Conservation (phyloP, 257 asterid species). For the Penstemon davidsonii region DNA sequence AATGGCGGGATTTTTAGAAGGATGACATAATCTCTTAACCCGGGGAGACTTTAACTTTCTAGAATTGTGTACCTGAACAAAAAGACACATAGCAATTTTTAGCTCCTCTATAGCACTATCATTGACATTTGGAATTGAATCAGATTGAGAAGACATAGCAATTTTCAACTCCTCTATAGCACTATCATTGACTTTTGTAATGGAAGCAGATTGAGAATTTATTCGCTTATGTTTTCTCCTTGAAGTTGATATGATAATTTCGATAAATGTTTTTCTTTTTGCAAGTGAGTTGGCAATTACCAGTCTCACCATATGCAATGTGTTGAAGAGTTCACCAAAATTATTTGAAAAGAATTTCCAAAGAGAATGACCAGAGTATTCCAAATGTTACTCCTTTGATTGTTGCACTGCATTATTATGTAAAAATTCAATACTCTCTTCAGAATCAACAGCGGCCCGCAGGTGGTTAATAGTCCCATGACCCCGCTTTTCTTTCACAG, state of each 20-base stretch:
- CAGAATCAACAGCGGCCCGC: too few relatives aligned
- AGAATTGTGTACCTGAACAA: conserved; percentile 62
- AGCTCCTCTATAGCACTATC: conserved; percentile 37
- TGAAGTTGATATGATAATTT: too few relatives aligned
- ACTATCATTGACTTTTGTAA: conserved; percentile 22
- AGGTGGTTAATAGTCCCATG: too few relatives aligned
- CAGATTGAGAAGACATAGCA: too few relatives aligned
- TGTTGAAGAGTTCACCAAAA: conserved; percentile 60
- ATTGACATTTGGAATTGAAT: conserved; percentile 14
- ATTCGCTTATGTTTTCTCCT: conserved; percentile 1
- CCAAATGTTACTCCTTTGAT: too few relatives aligned
- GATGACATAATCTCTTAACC: conserved; percentile 49
- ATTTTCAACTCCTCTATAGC: conserved; percentile 41
- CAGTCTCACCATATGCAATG: conserved; percentile 39
- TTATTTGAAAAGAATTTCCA: too few relatives aligned
- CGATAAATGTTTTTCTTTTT: too few relatives aligned
- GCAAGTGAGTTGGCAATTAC: too few relatives aligned
- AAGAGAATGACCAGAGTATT: too few relatives aligned
- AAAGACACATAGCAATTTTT: conserved; percentile 45
- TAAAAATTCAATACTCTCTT: too few relatives aligned
- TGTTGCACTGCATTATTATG: too few relatives aligned
- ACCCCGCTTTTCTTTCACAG: too few relatives aligned
- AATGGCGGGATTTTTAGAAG: conserved; percentile 43
- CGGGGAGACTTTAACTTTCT: conserved; percentile 51
- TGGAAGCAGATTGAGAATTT: conserved; percentile 11